Evolutionary conservation across 2,329 filamentous ascomycete genomes (phyloP).

Genomic region (Mycosphaerella arachidis): DNA sequence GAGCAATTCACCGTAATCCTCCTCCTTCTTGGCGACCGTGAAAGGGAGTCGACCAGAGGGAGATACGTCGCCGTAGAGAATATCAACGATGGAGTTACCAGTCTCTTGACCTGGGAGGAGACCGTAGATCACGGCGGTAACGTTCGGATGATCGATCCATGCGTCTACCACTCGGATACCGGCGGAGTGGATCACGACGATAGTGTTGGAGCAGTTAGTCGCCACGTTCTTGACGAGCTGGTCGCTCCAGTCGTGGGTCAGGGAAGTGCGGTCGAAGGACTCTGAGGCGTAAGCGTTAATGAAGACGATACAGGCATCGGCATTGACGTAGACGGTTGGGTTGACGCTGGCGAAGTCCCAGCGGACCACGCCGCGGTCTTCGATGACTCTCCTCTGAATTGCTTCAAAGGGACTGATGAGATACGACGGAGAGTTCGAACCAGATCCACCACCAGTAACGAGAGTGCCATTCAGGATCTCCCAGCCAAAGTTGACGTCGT

Average conservation of each 20-base stretch:
- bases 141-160: slow-evolving; percentile 30
- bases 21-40: slow-evolving; percentile 31
- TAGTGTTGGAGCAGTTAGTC: slow-evolving; percentile 28
- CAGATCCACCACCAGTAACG: slow-evolving; percentile 17
- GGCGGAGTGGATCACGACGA: slow-evolving; percentile 30
- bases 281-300: slow-evolving; percentile 31
- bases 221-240: slow-evolving; percentile 30
- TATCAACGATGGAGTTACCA: slow-evolving; percentile 27
- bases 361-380: slow-evolving; percentile 19
- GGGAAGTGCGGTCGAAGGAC: slow-evolving; percentile 25
- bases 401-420: slow-evolving; percentile 24
- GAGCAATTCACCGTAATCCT: slow-evolving; percentile 28
- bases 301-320: slow-evolving; percentile 31
- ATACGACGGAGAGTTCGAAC: slow-evolving; percentile 17
- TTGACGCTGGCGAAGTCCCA: slow-evolving; percentile 28
- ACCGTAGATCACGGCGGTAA: slow-evolving; percentile 30
- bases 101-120: slow-evolving; percentile 29
- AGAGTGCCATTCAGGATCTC: slow-evolving; percentile 25
- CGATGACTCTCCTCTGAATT: slow-evolving; percentile 19
- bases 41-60: slow-evolving; percentile 31
- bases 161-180: slow-evolving; percentile 28
- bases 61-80: slow-evolving; percentile 28
- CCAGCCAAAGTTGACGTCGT: slow-evolving; percentile 37
- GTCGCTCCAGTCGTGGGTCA: slow-evolving; percentile 27
- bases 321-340: slow-evolving; percentile 24